Evolutionary conservation across 768 basidiomycete species (phyloP).

Genomic region (Nevesoporus exiguus): DNA sequence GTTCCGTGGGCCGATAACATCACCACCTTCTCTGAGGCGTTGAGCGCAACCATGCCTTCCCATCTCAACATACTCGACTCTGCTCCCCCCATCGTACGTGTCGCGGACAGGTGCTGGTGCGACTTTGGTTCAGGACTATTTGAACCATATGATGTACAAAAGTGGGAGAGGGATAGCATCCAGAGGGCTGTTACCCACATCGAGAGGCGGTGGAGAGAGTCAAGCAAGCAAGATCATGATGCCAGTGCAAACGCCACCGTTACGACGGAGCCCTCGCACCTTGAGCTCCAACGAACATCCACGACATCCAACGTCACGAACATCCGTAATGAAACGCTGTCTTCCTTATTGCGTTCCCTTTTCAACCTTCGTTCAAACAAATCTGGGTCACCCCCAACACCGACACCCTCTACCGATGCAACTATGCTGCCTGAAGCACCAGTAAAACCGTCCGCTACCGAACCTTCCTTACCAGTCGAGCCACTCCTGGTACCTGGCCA

Average conservation of each 20-base stretch:
- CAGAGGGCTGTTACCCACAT: slow-evolving; percentile 39
- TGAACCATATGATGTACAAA: slow-evolving; percentile 70
- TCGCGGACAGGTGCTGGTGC: slow-evolving; percentile 84
- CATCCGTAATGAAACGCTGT: slow-evolving; percentile 19
- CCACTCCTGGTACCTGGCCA: slow-evolving; percentile 40
- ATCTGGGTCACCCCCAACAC: neutral
- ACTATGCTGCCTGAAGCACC: slow-evolving; percentile 4
- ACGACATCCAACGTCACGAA: neutral
- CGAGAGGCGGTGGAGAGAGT: slow-evolving; percentile 29
- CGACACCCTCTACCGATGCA: neutral
- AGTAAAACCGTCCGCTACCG: slow-evolving; percentile 1
- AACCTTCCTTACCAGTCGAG: slow-evolving; percentile 14
- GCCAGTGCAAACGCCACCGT: slow-evolving; percentile 31
- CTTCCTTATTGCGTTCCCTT: slow-evolving; percentile 24
- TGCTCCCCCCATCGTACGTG: slow-evolving; percentile 55
- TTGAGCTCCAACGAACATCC: slow-evolving; percentile 15
- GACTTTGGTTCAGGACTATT: slow-evolving; percentile 69
- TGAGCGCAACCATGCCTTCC: slow-evolving; percentile 45
- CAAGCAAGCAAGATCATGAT: slow-evolving; percentile 19
- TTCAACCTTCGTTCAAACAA: slow-evolving; percentile 16
- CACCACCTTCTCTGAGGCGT: slow-evolving; percentile 68
- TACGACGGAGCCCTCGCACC: slow-evolving; percentile 14
- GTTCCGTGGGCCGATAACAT: slow-evolving; percentile 66
- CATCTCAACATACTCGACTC: slow-evolving; percentile 37
- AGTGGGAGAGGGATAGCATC: slow-evolving; percentile 71